Evolutionary conservation across 768 basidiomycete species (phyloP).

Genomic region (Hirschioporus abietinus): DNA sequence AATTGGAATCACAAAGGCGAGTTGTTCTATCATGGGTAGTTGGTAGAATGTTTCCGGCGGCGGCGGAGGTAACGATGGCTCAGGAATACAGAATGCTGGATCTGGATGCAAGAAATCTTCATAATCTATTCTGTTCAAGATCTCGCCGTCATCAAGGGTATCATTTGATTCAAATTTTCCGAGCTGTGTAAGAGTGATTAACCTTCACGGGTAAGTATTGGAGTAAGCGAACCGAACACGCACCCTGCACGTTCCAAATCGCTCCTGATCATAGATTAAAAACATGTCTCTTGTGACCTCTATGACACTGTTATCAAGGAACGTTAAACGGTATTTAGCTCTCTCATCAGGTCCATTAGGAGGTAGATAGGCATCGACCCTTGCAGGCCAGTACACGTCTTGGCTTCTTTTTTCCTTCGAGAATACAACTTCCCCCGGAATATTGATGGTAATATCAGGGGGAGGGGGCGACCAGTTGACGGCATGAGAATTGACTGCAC

Average conservation of each 20-base stretch:
- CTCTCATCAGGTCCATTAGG: conserved; percentile 31
- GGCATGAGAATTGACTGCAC: conserved; percentile 10
- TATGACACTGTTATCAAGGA: conserved; percentile 45
- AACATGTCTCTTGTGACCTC: conserved; percentile 47
- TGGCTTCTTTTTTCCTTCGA: conserved; percentile 36
- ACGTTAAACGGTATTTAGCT: conserved; percentile 52
- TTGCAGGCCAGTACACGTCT: conserved; percentile 61
- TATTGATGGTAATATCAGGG: conserved; percentile 43
- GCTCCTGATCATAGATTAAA: conserved; percentile 50
- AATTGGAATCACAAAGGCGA: conserved; percentile 61
- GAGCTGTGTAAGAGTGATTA: conserved; percentile 29
- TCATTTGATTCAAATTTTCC: conserved; percentile 48
- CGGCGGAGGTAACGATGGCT: conserved; percentile 39
- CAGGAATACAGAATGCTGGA: conserved; percentile 29
- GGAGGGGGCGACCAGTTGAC: conserved; percentile 35
- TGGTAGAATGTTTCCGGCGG: conserved; percentile 36
- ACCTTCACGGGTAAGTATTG: neutral
- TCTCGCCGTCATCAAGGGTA: conserved; percentile 36
- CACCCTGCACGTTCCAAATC: conserved; percentile 61
- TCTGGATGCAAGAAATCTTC: conserved; percentile 21
- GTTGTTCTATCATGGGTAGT: conserved; percentile 51
- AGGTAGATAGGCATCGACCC: conserved; percentile 45
- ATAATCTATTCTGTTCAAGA: conserved; percentile 25
- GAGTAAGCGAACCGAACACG: conserved; percentile 10
- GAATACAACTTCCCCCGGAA: conserved; percentile 66